Evolutionary conservation across 257 asterid genomes (phyloP).

Genomic region (Solanum corneliomulleri): DNA sequence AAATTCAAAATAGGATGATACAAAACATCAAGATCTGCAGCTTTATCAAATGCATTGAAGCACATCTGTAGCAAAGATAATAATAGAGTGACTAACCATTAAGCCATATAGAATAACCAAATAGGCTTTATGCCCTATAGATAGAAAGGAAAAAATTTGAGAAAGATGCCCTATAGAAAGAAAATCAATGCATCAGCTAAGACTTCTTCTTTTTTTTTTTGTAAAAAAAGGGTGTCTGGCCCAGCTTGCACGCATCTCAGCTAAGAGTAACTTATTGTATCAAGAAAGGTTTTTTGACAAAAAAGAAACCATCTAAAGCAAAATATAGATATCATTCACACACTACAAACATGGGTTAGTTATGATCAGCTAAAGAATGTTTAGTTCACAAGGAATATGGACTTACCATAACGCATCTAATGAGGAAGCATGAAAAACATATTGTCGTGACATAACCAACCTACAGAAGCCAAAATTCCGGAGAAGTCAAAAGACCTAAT

Average conservation of each 20-base stretch:
- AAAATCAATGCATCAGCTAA: background rate
- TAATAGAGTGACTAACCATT: background rate
- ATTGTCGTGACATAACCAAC: conserved; percentile 98
- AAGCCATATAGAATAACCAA: background rate
- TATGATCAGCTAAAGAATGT: background rate
- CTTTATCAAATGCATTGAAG: conserved; percentile 71
- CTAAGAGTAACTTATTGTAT: background rate
- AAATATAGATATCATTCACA: background rate
- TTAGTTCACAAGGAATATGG: background rate
- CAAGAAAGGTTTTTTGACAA: background rate
- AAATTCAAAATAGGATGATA: conserved; percentile 81
- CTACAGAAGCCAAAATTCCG: conserved; percentile 30
- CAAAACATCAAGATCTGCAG: conserved; percentile 87
- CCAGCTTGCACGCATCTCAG: background rate
- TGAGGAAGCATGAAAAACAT: conserved; percentile 82
- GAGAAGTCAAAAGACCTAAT: background rate
- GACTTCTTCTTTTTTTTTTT: background rate
- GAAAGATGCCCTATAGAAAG: background rate
- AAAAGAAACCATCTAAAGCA: background rate
- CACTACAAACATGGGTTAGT: background rate
- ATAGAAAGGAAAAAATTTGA: background rate
- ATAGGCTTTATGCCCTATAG: background rate
- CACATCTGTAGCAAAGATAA: conserved; percentile 47
- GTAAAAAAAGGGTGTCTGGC: background rate
- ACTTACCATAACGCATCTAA: conserved; percentile 90